These are phyloP conservation scores for Plantago coronopus DNA, from an alignment of 305 asterid genomes.

Conservation along the genomic window DNA sequence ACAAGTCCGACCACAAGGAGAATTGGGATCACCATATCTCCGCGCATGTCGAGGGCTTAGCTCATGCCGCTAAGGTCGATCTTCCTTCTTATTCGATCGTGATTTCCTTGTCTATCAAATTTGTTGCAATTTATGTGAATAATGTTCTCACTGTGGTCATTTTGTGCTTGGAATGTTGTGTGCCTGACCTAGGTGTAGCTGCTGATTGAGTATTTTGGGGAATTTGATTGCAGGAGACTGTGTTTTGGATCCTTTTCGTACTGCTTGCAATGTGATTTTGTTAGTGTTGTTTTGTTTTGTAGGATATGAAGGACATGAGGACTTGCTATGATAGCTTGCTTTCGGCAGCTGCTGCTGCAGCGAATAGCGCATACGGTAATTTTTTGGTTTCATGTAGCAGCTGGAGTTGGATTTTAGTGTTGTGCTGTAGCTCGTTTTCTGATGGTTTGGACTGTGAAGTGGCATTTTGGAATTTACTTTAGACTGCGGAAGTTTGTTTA, in stretches of 20 bases:
- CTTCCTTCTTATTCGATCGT: conserved; percentile 14
- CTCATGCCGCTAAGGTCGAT: conserved; percentile 74
- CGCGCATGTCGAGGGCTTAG: conserved; percentile 53
- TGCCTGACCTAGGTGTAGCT: not conserved
- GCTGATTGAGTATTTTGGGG: not conserved
- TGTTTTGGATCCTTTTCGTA: conserved; percentile 1
- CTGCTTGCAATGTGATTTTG: conserved; percentile 12
- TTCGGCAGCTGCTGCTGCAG: conserved; percentile 96
- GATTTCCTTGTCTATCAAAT: conserved; percentile 17
- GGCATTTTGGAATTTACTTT: conserved; percentile 9
- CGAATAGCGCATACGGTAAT: conserved; percentile 92
- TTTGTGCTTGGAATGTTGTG: too few relatives aligned
- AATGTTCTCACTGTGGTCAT: too few relatives aligned
- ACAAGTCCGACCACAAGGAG: conserved; percentile 58
- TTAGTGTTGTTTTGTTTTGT: conserved; percentile 22
- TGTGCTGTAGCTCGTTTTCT: too few relatives aligned
- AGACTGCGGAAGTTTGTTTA: not conserved
- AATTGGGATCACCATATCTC: conserved; percentile 61
- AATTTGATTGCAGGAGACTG: not conserved
- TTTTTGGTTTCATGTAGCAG: conserved; percentile 18
- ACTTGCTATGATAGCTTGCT: conserved; percentile 83
- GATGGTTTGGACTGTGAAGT: not conserved
- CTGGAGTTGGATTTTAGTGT: conserved; percentile 10
- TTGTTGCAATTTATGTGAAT: not conserved
- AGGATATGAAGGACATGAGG: conserved; percentile 98